Evolutionary conservation across 2,329 filamentous ascomycete species (phyloP), one percentile per base, ranked within the genome.

Genomic region (Metarhizium humberi): DNA sequence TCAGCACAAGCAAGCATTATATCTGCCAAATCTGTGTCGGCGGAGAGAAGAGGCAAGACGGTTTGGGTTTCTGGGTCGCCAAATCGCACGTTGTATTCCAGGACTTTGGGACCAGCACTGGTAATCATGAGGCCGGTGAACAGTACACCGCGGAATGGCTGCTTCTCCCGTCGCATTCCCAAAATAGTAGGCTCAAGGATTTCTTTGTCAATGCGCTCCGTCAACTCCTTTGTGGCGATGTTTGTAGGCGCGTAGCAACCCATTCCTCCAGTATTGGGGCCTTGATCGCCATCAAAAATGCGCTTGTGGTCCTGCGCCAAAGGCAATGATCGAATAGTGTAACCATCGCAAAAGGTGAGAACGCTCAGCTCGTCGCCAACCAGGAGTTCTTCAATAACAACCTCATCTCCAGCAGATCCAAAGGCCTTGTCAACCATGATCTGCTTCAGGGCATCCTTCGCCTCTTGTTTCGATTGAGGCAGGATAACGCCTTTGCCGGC

Each of bases 301-400:
- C 91, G 84, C 80, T 99, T 97, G 77, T 99, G 94, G 70, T 97
- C 94, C 71, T 99, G 94, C 2, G 92, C 92, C 1, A 94, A 87
- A 5, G 92, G 92, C 10, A 97, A 78, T 8, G 87, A 90, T 66
- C 83, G 81, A 68, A 95, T 88, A 1, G 86, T 87, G 67, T 88
- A 87, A 52, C 94, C 94, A 67, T 99, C 94, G 66, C 86, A 90
- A 73, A 99, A 96, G 36, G 87, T 90, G 51, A 99, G 77, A 60
- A 99, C 88, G 66, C 88, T 94, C 59, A 97, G 78, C 72, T 99
- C 94, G 60, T 97, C 90, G 48, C 94, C 94, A 58, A 89, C 83
- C 38, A 99, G 76, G 62, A 88, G 94, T 72, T 99, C 92, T 70
- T 99, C 94, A 60, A 99, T 92, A 47, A 99, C 92, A 20, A 99